Percentiles rank a stretch among this genome's conserved stretches.
These are phyloP conservation scores for Stentor roeselii DNA, from an alignment of 73 alveolate species.

Conservation along the genomic window DNA sequence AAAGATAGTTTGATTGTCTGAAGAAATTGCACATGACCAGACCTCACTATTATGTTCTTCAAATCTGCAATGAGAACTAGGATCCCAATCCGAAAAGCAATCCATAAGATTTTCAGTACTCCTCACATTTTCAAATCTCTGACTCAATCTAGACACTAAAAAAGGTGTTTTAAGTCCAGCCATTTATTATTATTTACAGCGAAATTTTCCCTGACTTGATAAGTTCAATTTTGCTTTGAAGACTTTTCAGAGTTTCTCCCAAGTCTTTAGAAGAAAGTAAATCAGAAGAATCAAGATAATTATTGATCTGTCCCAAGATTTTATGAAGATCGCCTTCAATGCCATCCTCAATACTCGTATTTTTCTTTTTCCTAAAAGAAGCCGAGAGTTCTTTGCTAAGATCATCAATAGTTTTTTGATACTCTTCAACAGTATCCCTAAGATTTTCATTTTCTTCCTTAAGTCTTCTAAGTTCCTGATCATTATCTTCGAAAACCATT, in stretches of 20 bases:
- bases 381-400: conserved; percentile 4
- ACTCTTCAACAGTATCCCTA: not conserved
- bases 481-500: not conserved
- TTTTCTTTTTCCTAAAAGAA: not conserved
- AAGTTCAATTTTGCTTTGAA: conserved; percentile 1
- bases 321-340: not conserved
- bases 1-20: not conserved
- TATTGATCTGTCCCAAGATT: not conserved
- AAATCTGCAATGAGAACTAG: too few species aligned
- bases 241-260: conserved; percentile 5
- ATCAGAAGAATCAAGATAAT: not conserved
- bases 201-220: not conserved
- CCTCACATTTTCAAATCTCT: too few species aligned
- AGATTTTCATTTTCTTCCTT: not conserved
- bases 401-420: conserved; percentile 9
- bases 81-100: too few species aligned
- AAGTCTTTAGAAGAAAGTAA: not conserved
- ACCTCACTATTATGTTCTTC: not conserved
- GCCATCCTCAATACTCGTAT: not conserved
- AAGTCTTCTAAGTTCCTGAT: not conserved
- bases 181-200: not conserved
- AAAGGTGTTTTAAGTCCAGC: too few species aligned
- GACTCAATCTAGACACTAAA: too few species aligned
- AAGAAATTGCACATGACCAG: not conserved
- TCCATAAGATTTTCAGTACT: too few species aligned